Evolutionary conservation across 140 eudicot species (phyloP).

Genomic region (Flaveria floridana): DNA sequence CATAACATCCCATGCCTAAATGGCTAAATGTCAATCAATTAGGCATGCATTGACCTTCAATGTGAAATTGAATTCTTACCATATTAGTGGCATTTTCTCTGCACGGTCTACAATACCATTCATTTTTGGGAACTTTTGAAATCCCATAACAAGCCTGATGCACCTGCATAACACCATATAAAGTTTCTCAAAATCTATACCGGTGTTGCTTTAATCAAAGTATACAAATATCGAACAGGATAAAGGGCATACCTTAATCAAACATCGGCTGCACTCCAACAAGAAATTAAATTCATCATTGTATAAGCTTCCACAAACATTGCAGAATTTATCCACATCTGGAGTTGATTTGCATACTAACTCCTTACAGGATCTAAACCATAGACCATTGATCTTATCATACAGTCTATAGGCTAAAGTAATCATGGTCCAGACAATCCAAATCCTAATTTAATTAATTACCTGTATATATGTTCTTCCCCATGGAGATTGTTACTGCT

Average conservation of each 20-base stretch:
- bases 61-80: slow-evolving; percentile 34
- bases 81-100: slow-evolving; percentile 44
- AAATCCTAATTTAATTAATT: slow-evolving; percentile 17
- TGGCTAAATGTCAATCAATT: neutral
- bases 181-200: slow-evolving; percentile 7
- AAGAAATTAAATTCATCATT: slow-evolving; percentile 47
- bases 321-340: slow-evolving; percentile 41
- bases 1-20: neutral
- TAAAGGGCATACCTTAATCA: slow-evolving; percentile 44
- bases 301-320: slow-evolving; percentile 54
- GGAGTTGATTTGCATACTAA: slow-evolving; percentile 25
- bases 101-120: slow-evolving; percentile 70
- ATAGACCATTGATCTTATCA: slow-evolving; percentile 27
- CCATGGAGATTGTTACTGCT: slow-evolving; percentile 17
- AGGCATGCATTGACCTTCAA: slow-evolving; percentile 1
- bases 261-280: slow-evolving; percentile 54
- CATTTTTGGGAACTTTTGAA: slow-evolving; percentile 50
- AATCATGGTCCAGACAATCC: slow-evolving; percentile 23
- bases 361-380: slow-evolving; percentile 38
- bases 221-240: neutral
- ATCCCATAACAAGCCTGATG: slow-evolving; percentile 73
- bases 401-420: slow-evolving; percentile 17
- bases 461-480: slow-evolving; percentile 32
- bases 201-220: slow-evolving; percentile 16
- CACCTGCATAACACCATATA: slow-evolving; percentile 41